Percentiles rank a stretch among this genome's conserved stretches.
Conservation (phyloP, 768 basidiomycete species). For the Kwoniella mangroviensis region DNA sequence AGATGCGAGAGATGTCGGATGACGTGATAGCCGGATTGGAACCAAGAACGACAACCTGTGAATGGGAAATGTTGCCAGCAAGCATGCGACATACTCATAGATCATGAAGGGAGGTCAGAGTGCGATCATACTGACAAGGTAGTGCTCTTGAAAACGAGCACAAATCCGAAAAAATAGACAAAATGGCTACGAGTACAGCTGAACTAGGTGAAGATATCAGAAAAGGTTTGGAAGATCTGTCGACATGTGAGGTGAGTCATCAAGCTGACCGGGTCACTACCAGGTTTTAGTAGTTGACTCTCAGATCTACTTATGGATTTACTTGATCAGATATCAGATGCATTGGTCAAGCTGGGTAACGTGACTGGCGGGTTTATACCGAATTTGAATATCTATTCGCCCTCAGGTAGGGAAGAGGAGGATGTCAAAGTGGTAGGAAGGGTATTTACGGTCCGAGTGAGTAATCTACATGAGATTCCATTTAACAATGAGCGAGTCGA, state of each 20-base stretch:
- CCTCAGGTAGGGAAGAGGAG: conserved; percentile 49
- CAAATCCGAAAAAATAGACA: too few species aligned
- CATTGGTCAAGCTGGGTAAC: conserved; percentile 76
- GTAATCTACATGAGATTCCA: background rate
- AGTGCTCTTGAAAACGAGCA: too few species aligned
- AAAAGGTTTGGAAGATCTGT: conserved; percentile 9
- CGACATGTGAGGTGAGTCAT: conserved; percentile 30
- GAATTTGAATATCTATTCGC: conserved; percentile 69
- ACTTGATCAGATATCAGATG: conserved; percentile 72
- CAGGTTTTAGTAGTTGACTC: too few species aligned
- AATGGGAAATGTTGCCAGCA: too few species aligned
- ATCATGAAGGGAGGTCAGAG: too few species aligned
- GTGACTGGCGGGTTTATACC: conserved; percentile 79
- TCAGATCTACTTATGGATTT: background rate
- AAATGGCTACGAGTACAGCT: too few species aligned
- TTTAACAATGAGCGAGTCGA: too few species aligned
- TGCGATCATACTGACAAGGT: too few species aligned
- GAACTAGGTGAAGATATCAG: background rate
- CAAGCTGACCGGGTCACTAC: too few species aligned
- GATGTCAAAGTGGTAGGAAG: conserved; percentile 67
- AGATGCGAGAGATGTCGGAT: conserved; percentile 1
- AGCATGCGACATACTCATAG: too few species aligned
- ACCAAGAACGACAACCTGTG: background rate
- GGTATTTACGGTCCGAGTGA: conserved; percentile 77
- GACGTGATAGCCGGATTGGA: conserved; percentile 10